phyloP scores from a whole-genome alignment of 2,329 filamentous ascomycete genomes.

The Alternaria incomplexa region DNA sequence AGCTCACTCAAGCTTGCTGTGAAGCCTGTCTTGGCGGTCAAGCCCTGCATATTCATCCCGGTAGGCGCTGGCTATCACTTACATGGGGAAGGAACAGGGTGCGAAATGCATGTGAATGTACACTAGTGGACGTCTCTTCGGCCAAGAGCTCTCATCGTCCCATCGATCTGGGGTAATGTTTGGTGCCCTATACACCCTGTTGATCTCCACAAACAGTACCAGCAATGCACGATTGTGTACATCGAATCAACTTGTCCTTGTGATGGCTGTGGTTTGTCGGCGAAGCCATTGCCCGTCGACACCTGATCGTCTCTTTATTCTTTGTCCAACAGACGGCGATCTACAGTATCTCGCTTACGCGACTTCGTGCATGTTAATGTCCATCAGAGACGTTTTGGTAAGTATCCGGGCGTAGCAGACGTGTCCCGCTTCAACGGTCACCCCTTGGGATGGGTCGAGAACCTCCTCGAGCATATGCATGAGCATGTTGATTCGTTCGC shows the following conservation, averaged over 20 bases:
- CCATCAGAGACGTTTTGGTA: conserved; percentile 12
- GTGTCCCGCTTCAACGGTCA: conserved; percentile 21
- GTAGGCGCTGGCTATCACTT: conserved; percentile 26
- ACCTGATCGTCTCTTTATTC: conserved; percentile 9
- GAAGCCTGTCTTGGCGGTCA: conserved; percentile 20
- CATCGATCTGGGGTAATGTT: conserved; percentile 2
- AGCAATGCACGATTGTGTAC: conserved; percentile 23
- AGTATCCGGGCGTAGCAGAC: conserved; percentile 14
- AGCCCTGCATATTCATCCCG: conserved; percentile 31
- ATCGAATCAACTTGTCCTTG: conserved; percentile 19
- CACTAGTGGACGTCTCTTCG: conserved; percentile 22
- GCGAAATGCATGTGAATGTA: conserved; percentile 20
- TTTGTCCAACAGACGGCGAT: conserved; percentile 9
- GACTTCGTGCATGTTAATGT: not conserved
- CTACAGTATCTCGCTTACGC: not conserved
- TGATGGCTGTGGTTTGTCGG: conserved; percentile 10
- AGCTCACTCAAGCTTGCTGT: conserved; percentile 35
- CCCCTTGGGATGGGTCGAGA: conserved; percentile 15
- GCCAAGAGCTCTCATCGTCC: conserved; percentile 15
- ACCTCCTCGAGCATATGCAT: conserved; percentile 16
- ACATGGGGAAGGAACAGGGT: conserved; percentile 31
- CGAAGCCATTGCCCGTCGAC: conserved; percentile 17
- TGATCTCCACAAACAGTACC: conserved; percentile 14
- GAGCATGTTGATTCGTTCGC: conserved; percentile 29
- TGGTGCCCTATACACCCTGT: conserved; percentile 29